A percentile compares a stretch with the other conserved stretches of the same genome.
These are phyloP conservation scores for Termitomyces sp. DNA, from an alignment of 768 basidiomycete genomes.

Conservation along the genomic window DNA sequence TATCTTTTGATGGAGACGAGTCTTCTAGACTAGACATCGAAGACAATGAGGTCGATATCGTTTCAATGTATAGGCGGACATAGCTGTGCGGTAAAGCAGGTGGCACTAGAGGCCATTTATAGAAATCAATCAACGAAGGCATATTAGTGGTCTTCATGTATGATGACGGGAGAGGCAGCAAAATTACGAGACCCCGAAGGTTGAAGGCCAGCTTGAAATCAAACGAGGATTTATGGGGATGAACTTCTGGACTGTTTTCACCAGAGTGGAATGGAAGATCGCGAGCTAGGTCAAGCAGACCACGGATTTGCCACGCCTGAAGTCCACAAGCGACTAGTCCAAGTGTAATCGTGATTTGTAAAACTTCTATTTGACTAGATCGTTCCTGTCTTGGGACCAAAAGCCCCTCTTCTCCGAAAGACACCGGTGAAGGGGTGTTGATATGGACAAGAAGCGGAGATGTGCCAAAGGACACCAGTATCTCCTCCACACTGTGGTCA, in stretches of 20 bases:
- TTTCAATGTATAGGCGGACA: constrained; percentile 48
- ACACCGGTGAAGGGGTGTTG: constrained; percentile 35
- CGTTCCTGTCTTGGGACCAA: constrained; percentile 1
- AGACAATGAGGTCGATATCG: constrained; percentile 22
- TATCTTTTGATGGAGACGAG: not conserved
- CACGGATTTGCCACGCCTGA: constrained; percentile 50
- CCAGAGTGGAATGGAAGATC: constrained; percentile 20
- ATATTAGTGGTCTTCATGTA: constrained; percentile 8
- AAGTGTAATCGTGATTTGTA: constrained; percentile 35
- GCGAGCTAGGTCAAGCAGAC: constrained; percentile 38
- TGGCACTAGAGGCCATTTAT: constrained; percentile 54
- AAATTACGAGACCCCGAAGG: constrained; percentile 37
- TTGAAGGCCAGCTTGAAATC: constrained; percentile 1
- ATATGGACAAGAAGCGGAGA: constrained; percentile 58
- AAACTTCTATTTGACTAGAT: constrained; percentile 20
- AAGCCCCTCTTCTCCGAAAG: not conserved
- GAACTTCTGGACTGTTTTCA: not conserved
- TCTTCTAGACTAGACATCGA: constrained; percentile 12
- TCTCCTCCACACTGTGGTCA: constrained; percentile 29
- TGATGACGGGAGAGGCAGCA: constrained; percentile 39
- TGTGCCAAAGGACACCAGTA: constrained; percentile 55
- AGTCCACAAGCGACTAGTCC: constrained; percentile 54
- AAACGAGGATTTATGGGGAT: not conserved
- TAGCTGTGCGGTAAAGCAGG: constrained; percentile 45
- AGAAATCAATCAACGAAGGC: constrained; percentile 33